Evolutionary conservation across 2,329 filamentous ascomycete genomes (phyloP), one percentile per base, ranked within the genome.

Genomic region (Phyllosticta ampelicida): DNA sequence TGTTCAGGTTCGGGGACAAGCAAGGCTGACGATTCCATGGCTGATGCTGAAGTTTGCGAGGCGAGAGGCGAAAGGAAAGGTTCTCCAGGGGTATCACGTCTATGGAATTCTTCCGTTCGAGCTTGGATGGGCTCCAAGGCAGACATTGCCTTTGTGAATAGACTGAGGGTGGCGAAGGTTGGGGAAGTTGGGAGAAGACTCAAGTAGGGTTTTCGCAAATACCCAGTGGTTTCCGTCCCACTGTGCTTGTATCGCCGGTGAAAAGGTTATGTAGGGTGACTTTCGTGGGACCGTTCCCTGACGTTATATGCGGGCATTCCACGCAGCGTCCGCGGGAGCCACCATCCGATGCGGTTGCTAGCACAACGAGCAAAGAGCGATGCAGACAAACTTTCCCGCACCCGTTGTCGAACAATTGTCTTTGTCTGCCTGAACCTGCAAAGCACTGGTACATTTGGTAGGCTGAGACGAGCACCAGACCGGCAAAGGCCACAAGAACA

Each of bases 91-190:
- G 61, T 61, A 55, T 59, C 57, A 59, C 59, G 54, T 56, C 62
- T 60, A 59, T 65, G 60, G 28, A 64, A 54, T 56, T 68, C 65
- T 53, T 61, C 59, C 54, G 66, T 61, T 44, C 61, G 60, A n/a
- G 63, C 51, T 51, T 60, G 64, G 36, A 44, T 16, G n/a, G 36
- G 36, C n/a, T 44, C 36, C 36, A n/a, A 44, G 36, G 13, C 36
- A n/a, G 36, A 5, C 36, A 44, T 44, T 44, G 36, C 36, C 36
- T 44, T 44, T 44, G 36, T 44, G 36, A 44, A 44, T 44, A 16
- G 36, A 44, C 36, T 44, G 36, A 18, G 36, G 36, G n/a, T n/a
- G 11, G 36, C 36, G 36, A 44, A 44, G 16, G 36, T 44, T 44
- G 36, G 13, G n/a, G 36, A 44, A n/a, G 36, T 44, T 44, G 36